Evolutionary conservation across 768 basidiomycete species (phyloP).

Genomic region (Tylopilus intermedius): DNA sequence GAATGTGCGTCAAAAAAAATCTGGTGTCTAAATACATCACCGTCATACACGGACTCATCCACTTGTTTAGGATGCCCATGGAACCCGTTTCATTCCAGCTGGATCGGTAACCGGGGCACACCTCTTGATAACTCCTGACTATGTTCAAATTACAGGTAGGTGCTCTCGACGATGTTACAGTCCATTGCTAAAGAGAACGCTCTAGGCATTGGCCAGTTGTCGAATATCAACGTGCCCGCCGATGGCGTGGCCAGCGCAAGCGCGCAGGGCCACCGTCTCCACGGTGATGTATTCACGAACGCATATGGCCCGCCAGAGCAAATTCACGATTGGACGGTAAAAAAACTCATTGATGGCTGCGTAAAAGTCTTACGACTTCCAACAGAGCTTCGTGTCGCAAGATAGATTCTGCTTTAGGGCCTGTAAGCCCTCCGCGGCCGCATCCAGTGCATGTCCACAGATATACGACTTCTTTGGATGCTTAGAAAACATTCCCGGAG

Average conservation of each 20-base stretch:
- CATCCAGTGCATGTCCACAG: constrained; percentile 56
- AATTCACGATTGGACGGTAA: constrained; percentile 70
- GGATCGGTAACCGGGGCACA: constrained; percentile 66
- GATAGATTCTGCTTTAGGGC: constrained; percentile 68
- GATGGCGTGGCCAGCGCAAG: constrained; percentile 57
- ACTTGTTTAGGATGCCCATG: constrained; percentile 45
- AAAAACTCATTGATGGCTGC: constrained; percentile 8
- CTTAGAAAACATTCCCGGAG: constrained; percentile 57
- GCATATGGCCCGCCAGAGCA: constrained; percentile 59
- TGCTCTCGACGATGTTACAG: constrained; percentile 12
- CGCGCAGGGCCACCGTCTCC: constrained; percentile 55
- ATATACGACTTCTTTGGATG: constrained; percentile 56
- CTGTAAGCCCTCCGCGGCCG: constrained; percentile 49
- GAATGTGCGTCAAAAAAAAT: constrained; percentile 30
- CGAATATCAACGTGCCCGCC: constrained; percentile 55
- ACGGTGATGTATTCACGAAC: constrained; percentile 67
- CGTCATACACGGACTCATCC: background rate
- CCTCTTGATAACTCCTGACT: constrained; percentile 70
- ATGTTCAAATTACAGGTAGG: constrained; percentile 63
- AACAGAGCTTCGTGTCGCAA: constrained; percentile 57
- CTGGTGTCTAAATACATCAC: background rate
- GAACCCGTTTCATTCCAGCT: constrained; percentile 65
- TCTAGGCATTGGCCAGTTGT: constrained; percentile 62
- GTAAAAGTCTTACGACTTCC: constrained; percentile 9
- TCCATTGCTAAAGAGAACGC: constrained; percentile 21